phyloP scores from a whole-genome alignment of 768 basidiomycete genomes.

The Trametes punicea region DNA sequence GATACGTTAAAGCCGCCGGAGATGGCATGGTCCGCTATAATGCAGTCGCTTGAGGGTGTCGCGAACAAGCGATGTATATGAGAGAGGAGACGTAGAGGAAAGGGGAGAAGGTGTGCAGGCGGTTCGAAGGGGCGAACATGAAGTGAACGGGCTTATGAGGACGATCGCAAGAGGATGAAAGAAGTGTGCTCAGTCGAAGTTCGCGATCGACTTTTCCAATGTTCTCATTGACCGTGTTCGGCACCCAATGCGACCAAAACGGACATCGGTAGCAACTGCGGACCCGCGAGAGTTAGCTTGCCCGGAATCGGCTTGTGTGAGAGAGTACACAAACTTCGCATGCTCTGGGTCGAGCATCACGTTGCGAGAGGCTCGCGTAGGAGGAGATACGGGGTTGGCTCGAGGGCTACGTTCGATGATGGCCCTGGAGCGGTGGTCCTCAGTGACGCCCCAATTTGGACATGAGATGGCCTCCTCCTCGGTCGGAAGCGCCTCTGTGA shows the following conservation, averaged over 20 bases:
- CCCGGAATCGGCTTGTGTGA: background rate
- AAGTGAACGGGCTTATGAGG: slow-evolving; percentile 4
- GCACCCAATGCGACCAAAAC: background rate
- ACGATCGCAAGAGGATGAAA: background rate
- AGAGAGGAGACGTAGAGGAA: background rate
- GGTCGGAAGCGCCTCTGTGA: background rate
- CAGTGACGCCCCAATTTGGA: background rate
- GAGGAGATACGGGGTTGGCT: no score
- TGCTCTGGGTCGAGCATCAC: no score
- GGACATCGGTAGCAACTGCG: background rate
- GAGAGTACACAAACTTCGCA: background rate
- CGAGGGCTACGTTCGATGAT: background rate
- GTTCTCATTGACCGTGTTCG: slow-evolving; percentile 1
- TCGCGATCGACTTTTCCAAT: background rate
- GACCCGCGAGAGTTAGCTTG: background rate
- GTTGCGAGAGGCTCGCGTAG: no score
- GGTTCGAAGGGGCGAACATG: background rate
- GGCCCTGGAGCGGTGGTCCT: background rate
- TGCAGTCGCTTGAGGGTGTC: slow-evolving; percentile 5
- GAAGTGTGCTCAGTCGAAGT: slow-evolving; percentile 4
- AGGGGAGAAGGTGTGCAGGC: background rate
- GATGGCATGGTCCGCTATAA: slow-evolving; percentile 14
- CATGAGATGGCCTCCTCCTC: background rate
- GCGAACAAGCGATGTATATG: background rate
- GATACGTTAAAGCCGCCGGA: slow-evolving; percentile 16